Conservation (phyloP, 2,329 filamentous ascomycete species). For the Claviceps quebecensis region DNA sequence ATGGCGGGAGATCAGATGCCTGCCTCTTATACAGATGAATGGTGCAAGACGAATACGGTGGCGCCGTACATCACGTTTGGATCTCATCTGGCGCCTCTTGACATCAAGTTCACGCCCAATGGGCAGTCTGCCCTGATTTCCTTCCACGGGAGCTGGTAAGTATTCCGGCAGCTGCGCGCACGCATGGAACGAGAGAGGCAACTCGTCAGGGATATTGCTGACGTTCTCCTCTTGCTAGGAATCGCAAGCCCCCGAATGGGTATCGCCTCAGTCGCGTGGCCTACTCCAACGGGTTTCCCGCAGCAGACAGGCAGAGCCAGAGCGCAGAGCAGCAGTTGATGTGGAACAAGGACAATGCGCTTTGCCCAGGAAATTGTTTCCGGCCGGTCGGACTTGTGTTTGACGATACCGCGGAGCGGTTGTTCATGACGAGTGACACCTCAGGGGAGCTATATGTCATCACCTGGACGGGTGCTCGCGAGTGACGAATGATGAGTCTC, state of each 20-base stretch:
- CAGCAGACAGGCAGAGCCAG: constrained; percentile 19
- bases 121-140: constrained; percentile 43
- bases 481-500: too few species aligned
- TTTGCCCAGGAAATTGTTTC: constrained; percentile 36
- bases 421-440: constrained; percentile 39
- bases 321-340: constrained; percentile 32
- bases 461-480: constrained; percentile 5
- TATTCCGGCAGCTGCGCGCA: neutral
- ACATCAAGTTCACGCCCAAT: constrained; percentile 44
- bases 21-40: constrained; percentile 10
- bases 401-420: constrained; percentile 22
- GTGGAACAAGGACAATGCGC: constrained; percentile 29
- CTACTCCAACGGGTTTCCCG: constrained; percentile 23
- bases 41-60: constrained; percentile 10
- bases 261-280: constrained; percentile 24
- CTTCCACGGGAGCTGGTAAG: constrained; percentile 47
- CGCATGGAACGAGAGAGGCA: neutral
- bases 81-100: constrained; percentile 49
- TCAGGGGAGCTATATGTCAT: constrained; percentile 42
- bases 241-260: constrained; percentile 20
- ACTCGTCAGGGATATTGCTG: neutral
- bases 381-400: constrained; percentile 34
- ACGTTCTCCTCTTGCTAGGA: constrained; percentile 9
- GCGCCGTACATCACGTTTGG: constrained; percentile 14
- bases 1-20: constrained; percentile 13